A percentile compares a stretch with the other conserved stretches of the same genome.
Evolutionary conservation across 1,139 yeast genomes (phyloP).

Genomic region (Kodamaea derodonti): DNA sequence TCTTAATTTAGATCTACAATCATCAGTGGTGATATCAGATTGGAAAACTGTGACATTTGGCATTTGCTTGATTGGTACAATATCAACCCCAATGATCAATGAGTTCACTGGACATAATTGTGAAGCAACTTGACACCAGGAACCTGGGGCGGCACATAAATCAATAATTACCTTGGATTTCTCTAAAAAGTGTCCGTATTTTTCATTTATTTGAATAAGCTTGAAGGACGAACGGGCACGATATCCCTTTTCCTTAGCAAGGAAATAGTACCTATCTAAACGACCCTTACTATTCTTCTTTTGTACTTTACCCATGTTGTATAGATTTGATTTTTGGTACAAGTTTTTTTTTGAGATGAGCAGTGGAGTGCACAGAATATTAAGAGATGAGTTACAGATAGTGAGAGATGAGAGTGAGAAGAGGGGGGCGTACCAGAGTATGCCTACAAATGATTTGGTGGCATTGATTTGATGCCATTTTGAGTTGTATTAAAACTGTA

Average conservation of each 20-base stretch:
- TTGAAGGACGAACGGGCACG: constrained; percentile 99
- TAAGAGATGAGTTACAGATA: too few species aligned
- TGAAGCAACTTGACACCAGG: constrained; percentile 99
- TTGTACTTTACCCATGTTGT: constrained; percentile 83
- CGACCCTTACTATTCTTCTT: constrained; percentile 99
- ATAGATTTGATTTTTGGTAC: constrained; percentile 1
- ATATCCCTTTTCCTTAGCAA: constrained; percentile 97
- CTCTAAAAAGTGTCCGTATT: constrained; percentile 91
- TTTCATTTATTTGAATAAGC: constrained; percentile 90
- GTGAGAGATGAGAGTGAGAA: too few species aligned
- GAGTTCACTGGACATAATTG: constrained; percentile 90
- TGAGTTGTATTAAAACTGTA: too few species aligned
- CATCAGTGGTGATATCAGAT: constrained; percentile 96
- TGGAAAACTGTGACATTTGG: constrained; percentile 94
- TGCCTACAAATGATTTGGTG: too few species aligned
- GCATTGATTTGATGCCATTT: too few species aligned
- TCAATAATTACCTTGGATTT: constrained; percentile 97
- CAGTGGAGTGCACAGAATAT: too few species aligned
- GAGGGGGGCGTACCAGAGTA: too few species aligned
- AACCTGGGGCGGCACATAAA: constrained; percentile 99
- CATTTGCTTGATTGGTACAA: constrained; percentile 91
- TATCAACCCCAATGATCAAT: constrained; percentile 93
- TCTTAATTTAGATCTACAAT: constrained; percentile 87
- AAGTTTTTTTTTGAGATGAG: constrained; percentile 1
- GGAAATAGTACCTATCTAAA: constrained; percentile 91